Percentiles rank a stretch among this genome's conserved stretches.
Evolutionary conservation across 305 asterid species (phyloP).

Genomic region (Coffea humblotiana): DNA sequence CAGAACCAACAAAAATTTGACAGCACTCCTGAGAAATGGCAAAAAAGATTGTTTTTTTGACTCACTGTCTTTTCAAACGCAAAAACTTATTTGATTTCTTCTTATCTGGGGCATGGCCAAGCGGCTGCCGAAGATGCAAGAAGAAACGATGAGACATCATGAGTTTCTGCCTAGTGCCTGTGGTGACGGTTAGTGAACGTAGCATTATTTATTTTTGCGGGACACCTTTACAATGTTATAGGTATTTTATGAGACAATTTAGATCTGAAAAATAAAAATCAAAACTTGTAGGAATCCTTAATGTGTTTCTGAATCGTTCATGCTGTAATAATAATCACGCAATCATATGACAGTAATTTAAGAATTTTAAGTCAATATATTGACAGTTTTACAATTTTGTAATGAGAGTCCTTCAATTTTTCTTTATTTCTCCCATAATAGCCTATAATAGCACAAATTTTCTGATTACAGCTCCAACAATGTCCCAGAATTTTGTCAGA

Average conservation of each 20-base stretch:
- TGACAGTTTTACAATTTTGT: too few species aligned
- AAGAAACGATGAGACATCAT: constrained; percentile 3
- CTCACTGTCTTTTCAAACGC: neutral
- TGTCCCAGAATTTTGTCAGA: neutral
- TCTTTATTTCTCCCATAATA: neutral
- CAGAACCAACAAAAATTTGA: neutral
- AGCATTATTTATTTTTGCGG: neutral
- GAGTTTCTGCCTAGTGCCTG: neutral
- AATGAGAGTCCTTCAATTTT: neutral
- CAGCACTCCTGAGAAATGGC: neutral
- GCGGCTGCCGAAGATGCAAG: neutral
- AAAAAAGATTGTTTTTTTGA: neutral
- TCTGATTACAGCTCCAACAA: neutral
- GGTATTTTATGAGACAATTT: neutral
- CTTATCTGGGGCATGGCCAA: neutral
- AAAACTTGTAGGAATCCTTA: neutral
- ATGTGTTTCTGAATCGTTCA: neutral
- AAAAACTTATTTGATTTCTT: neutral
- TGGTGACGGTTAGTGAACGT: neutral
- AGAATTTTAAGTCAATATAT: neutral
- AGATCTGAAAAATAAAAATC: neutral
- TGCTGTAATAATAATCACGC: neutral
- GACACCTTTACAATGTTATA: neutral
- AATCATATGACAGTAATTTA: neutral
- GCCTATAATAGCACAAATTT: neutral